These are phyloP conservation scores for Alternaria ethzedia DNA, from an alignment of 2,329 filamentous ascomycete genomes.

Conservation along the genomic window DNA sequence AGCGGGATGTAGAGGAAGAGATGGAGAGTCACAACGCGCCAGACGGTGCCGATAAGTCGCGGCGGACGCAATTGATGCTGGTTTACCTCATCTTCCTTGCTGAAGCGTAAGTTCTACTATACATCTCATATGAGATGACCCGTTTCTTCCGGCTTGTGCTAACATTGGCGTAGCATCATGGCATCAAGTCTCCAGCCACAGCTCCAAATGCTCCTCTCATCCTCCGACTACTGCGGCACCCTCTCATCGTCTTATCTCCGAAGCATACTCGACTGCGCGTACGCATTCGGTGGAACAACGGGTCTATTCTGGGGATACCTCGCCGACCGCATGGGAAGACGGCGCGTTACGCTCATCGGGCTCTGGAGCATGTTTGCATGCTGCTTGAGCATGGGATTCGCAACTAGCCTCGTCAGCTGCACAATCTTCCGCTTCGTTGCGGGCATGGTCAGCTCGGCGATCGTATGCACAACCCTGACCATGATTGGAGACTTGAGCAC, in stretches of 20 bases:
- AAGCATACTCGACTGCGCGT: constrained; percentile 57
- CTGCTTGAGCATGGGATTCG: constrained; percentile 56
- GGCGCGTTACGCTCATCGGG: constrained; percentile 54
- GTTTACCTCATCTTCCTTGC: constrained; percentile 57
- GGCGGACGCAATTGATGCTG: constrained; percentile 48
- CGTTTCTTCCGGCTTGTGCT: constrained; percentile 7
- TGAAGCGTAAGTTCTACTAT: constrained; percentile 48
- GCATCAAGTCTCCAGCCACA: constrained; percentile 57
- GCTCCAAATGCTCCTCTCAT: constrained; percentile 54
- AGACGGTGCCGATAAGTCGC: constrained; percentile 27
- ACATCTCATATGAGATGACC: background rate
- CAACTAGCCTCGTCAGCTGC: constrained; percentile 51
- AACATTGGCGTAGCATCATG: constrained; percentile 48
- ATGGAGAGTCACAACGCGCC: constrained; percentile 28
- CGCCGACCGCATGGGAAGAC: constrained; percentile 52
- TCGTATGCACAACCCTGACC: constrained; percentile 53
- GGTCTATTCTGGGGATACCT: constrained; percentile 56
- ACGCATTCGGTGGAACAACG: constrained; percentile 54
- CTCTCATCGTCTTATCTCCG: constrained; percentile 55
- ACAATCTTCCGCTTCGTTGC: constrained; percentile 53
- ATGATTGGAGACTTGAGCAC: constrained; percentile 56
- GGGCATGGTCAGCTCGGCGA: constrained; percentile 53
- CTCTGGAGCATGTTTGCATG: constrained; percentile 53
- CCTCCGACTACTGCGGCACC: constrained; percentile 53
- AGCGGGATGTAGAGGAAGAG: constrained; percentile 37